Evolutionary conservation across 495 filamentous ascomycete species (phyloP).

Genomic region (Hypoxylon crocopeplum): DNA sequence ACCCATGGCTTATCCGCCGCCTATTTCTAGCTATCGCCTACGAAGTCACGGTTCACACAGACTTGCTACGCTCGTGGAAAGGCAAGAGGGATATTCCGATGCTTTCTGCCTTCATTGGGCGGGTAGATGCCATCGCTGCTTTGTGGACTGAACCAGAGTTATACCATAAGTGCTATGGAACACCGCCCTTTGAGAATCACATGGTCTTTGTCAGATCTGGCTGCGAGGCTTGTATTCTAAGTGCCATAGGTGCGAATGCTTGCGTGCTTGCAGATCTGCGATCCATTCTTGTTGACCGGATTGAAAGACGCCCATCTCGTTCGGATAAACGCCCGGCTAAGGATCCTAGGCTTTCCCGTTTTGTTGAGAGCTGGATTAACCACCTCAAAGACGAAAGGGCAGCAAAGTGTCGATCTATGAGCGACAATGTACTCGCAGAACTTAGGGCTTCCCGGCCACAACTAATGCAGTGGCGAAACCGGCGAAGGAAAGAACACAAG

Average conservation of each 20-base stretch:
- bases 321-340: background rate
- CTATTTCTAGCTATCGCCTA: conserved; percentile 43
- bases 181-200: conserved; percentile 26
- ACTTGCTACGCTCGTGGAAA: conserved; percentile 31
- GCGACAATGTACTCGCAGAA: conserved; percentile 18
- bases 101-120: conserved; percentile 38
- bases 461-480: conserved; percentile 26
- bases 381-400: conserved; percentile 16
- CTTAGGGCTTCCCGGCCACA: conserved; percentile 23
- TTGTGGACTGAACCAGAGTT: conserved; percentile 44
- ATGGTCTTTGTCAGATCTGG: conserved; percentile 39
- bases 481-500: conserved; percentile 16
- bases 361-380: conserved; percentile 53
- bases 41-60: conserved; percentile 45
- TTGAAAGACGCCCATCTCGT: conserved; percentile 21
- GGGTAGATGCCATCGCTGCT: conserved; percentile 43
- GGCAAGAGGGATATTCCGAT: conserved; percentile 13
- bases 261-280: conserved; percentile 46
- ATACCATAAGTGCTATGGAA: conserved; percentile 40
- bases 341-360: conserved; percentile 39
- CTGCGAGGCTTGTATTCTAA: conserved; percentile 57
- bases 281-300: conserved; percentile 44
- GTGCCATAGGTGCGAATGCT: conserved; percentile 47
- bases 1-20: conserved; percentile 44
- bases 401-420: conserved; percentile 24